Percentiles rank a stretch among this genome's conserved stretches.
Evolutionary conservation across 768 basidiomycete genomes (phyloP).

Genomic region (Tubosaeta brunneosetosa): DNA sequence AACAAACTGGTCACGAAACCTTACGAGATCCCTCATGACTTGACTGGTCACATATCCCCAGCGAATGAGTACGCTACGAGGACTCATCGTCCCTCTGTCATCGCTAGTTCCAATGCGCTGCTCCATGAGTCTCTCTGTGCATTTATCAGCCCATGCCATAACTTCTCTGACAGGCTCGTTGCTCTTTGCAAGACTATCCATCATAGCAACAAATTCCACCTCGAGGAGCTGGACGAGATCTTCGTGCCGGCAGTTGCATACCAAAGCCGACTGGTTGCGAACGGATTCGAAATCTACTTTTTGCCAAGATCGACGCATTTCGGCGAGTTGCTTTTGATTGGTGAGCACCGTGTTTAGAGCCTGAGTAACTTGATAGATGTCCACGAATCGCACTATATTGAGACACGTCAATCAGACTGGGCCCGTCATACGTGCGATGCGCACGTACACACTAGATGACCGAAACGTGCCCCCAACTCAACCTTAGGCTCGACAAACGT

Average conservation of each 20-base stretch:
- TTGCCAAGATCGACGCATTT: conserved; percentile 86
- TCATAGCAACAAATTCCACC: conserved; percentile 74
- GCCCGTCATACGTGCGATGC: background rate
- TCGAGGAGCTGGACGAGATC: conserved; percentile 82
- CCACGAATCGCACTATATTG: conserved; percentile 74
- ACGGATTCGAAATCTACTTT: conserved; percentile 90
- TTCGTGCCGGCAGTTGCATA: conserved; percentile 90
- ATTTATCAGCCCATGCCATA: conserved; percentile 90
- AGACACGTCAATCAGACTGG: conserved; percentile 7
- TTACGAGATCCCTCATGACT: conserved; percentile 85
- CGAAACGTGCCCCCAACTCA: conserved; percentile 85
- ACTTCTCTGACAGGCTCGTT: conserved; percentile 80
- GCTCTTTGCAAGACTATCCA: conserved; percentile 69
- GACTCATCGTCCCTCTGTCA: conserved; percentile 78
- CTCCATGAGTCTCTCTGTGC: conserved; percentile 80
- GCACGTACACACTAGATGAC: conserved; percentile 80
- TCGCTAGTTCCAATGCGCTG: conserved; percentile 57
- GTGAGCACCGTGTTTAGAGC: conserved; percentile 84
- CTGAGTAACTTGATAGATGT: conserved; percentile 89
- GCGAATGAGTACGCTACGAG: conserved; percentile 80
- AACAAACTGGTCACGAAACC: conserved; percentile 22
- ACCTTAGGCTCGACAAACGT: conserved; percentile 92
- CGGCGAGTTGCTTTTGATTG: conserved; percentile 77
- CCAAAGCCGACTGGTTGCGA: conserved; percentile 87
- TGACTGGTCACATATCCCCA: conserved; percentile 94